phyloP scores from a whole-genome alignment of 352 stramenopile species.

The Globisporangium cylindrosporum region DNA sequence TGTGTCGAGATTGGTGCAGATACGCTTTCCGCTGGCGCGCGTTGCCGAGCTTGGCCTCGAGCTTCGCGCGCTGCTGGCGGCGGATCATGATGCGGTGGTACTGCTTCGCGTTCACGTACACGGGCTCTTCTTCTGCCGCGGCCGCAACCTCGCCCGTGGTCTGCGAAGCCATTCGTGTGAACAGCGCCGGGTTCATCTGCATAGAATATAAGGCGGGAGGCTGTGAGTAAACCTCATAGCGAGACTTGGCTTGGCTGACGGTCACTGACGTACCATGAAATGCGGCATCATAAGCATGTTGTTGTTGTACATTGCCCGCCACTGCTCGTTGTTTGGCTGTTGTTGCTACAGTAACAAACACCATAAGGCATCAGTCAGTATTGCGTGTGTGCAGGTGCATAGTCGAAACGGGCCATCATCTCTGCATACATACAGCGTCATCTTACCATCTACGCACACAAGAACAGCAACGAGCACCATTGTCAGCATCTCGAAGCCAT shows the following conservation, averaged over 20 bases:
- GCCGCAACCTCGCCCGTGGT: not conserved
- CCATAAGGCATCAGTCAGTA: not conserved
- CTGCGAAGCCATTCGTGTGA: conserved; percentile 2
- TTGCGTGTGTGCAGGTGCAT: too few relatives aligned
- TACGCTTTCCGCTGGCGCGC: conserved; percentile 81
- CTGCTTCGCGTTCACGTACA: conserved; percentile 91
- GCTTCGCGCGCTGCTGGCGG: conserved; percentile 82
- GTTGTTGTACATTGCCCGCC: conserved; percentile 47
- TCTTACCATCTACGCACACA: conserved; percentile 4
- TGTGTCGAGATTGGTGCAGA: conserved; percentile 83
- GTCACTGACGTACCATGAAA: conserved; percentile 36
- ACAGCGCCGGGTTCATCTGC: conserved; percentile 5
- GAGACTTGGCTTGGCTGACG: not conserved
- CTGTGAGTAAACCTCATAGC: not conserved
- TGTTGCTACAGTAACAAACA: conserved; percentile 28
- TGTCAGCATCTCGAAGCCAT: not conserved
- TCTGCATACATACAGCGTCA: not conserved
- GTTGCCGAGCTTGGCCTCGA: conserved; percentile 82
- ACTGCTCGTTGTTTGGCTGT: conserved; percentile 53
- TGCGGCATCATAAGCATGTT: conserved; percentile 62
- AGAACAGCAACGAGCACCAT: not conserved
- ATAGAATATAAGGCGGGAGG: not conserved
- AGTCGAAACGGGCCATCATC: not conserved
- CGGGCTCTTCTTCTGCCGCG: conserved; percentile 67
- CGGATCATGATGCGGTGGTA: conserved; percentile 90